phyloP scores from a whole-genome alignment of 1,284 basidiomycete genomes.

The Gomphus sp. region DNA sequence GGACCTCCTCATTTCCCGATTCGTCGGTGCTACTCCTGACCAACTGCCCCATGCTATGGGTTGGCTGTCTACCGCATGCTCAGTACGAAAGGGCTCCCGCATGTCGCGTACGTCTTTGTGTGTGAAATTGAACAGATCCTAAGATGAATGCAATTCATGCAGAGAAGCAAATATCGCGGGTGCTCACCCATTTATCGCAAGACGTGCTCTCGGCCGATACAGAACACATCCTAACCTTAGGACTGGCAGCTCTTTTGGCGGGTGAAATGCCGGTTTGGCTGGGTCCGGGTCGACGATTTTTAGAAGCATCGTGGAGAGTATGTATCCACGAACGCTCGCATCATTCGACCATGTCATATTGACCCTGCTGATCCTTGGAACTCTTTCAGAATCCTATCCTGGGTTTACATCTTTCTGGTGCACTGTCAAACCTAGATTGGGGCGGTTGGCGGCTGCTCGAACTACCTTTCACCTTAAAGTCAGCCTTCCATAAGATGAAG shows the following conservation, averaged over 20 bases:
- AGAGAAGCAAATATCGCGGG: conserved; percentile 40
- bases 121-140: neutral
- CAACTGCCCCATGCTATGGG: neutral
- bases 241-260: conserved; percentile 42
- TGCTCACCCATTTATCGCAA: conserved; percentile 37
- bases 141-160: neutral
- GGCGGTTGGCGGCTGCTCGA: conserved; percentile 64
- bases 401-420: conserved; percentile 44
- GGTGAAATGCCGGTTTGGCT: conserved; percentile 60
- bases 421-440: conserved; percentile 56
- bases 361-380: neutral
- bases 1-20: conserved; percentile 28
- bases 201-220: conserved; percentile 6
- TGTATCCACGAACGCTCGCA: neutral
- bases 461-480: conserved; percentile 44
- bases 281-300: conserved; percentile 46
- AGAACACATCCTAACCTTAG: conserved; percentile 39
- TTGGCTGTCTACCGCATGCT: neutral
- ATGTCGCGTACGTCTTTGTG: conserved; percentile 5
- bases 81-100: conserved; percentile 9
- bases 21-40: neutral
- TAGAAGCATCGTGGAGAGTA: conserved; percentile 37
- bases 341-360: neutral
- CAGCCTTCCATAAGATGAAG: neutral
- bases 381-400: conserved; percentile 25